A percentile compares a stretch with the other conserved stretches of the same genome.
Conservation (phyloP, 768 basidiomycete species). For the Mycena vitilis region DNA sequence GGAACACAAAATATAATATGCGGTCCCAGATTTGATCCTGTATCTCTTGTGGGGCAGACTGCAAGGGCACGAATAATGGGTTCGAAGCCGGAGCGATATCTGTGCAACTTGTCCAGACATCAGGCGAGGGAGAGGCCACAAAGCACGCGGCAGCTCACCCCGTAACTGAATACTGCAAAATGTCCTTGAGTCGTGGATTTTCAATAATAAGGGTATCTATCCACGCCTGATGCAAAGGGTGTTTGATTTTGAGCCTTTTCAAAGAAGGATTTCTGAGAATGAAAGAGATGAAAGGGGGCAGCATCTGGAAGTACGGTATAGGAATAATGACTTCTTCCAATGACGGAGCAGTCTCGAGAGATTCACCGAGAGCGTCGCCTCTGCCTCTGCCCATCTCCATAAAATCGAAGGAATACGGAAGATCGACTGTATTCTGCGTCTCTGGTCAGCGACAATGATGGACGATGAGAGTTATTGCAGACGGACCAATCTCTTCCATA, state of each 20-base stretch:
- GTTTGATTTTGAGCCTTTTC: slow-evolving; percentile 9
- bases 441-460: not conserved
- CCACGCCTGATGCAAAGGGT: not conserved
- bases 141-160: not conserved
- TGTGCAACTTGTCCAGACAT: not conserved
- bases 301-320: not conserved
- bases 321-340: slow-evolving; percentile 11
- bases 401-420: slow-evolving; percentile 5
- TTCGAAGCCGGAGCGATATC: slow-evolving; percentile 1
- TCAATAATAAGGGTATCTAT: too few relatives aligned
- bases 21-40: slow-evolving; percentile 26
- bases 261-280: not conserved
- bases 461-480: not conserved
- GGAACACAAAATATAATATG: slow-evolving; percentile 22
- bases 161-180: not conserved
- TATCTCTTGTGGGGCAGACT: not conserved
- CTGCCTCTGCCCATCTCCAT: not conserved
- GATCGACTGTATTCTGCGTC: slow-evolving; percentile 6
- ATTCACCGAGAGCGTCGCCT: not conserved
- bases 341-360: slow-evolving; percentile 2
- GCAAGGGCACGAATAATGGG: slow-evolving; percentile 19
- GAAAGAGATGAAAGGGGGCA: not conserved
- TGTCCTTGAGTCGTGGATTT: not conserved
- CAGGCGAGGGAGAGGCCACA: not conserved
- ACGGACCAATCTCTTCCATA: slow-evolving; percentile 26